A percentile compares a stretch with the other conserved stretches of the same genome.
Conservation (phyloP, 805 yeast genomes). For the Spathaspora gorwiae region DNA sequence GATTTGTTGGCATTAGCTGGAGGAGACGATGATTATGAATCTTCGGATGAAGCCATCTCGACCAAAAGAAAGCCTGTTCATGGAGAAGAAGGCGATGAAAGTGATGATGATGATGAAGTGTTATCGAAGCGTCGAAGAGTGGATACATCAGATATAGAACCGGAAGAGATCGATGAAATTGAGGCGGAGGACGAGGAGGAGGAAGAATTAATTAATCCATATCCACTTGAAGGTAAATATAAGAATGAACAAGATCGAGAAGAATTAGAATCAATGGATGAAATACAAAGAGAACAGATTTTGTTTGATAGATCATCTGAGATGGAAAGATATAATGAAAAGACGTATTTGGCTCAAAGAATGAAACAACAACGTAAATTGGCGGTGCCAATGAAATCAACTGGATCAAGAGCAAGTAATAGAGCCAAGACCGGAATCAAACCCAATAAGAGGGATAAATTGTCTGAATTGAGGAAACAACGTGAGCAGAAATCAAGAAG, state of each 20-base stretch:
- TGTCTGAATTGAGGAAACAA: slow-evolving; percentile 71
- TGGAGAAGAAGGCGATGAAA: slow-evolving; percentile 23
- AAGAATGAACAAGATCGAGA: slow-evolving; percentile 76
- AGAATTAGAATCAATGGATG: slow-evolving; percentile 68
- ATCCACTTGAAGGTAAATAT: slow-evolving; percentile 90
- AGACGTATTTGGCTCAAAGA: slow-evolving; percentile 77
- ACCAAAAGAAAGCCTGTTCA: slow-evolving; percentile 1
- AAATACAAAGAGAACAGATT: slow-evolving; percentile 86
- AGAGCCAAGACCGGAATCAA: slow-evolving; percentile 30
- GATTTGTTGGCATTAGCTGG: slow-evolving; percentile 96
- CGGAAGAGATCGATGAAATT: slow-evolving; percentile 27
- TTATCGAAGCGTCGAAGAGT: slow-evolving; percentile 8
- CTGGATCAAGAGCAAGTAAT: slow-evolving; percentile 32
- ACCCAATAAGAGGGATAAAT: slow-evolving; percentile 44
- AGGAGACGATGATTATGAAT: slow-evolving; percentile 22
- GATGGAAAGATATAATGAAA: slow-evolving; percentile 82
- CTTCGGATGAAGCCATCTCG: slow-evolving; percentile 22
- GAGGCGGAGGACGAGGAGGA: slow-evolving; percentile 31
- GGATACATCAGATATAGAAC: slow-evolving; percentile 6
- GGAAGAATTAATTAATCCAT: slow-evolving; percentile 55
- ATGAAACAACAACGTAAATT: slow-evolving; percentile 40
- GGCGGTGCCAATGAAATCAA: slow-evolving; percentile 7
- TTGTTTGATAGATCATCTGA: slow-evolving; percentile 91
- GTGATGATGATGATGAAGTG: slow-evolving; percentile 8
- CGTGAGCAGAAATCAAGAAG: slow-evolving; percentile 59